These are phyloP conservation scores for Hyparrhenia diplandra DNA, from an alignment of 176 grass and related monocot species.

Conservation along the genomic window DNA sequence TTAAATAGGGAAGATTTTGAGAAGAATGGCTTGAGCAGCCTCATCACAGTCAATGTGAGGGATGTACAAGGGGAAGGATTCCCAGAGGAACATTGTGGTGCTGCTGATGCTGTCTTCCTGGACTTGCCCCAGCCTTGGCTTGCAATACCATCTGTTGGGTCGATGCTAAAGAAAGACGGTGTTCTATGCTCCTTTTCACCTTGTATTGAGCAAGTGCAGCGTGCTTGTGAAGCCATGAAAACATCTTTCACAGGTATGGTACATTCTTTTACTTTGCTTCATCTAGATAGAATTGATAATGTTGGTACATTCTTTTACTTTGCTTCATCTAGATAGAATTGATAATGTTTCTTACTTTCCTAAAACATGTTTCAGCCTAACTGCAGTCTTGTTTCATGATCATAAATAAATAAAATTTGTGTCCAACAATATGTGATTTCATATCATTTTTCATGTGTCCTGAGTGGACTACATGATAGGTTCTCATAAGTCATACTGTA, in stretches of 20 bases:
- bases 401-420: not conserved
- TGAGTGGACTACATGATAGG: not conserved
- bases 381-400: not conserved
- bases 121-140: slow-evolving; percentile 97
- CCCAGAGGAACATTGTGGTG: slow-evolving; percentile 54
- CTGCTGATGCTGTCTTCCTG: slow-evolving; percentile 70
- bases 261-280: not conserved
- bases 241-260: slow-evolving; percentile 72
- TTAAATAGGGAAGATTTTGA: slow-evolving; percentile 74
- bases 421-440: not conserved
- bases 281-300: not conserved
- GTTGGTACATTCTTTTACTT: not conserved
- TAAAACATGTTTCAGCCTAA: not conserved
- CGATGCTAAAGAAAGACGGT: slow-evolving; percentile 64
- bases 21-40: slow-evolving; percentile 67
- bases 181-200: slow-evolving; percentile 95
- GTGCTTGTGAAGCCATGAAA: slow-evolving; percentile 55
- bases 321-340: too few species aligned
- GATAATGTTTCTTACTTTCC: not conserved
- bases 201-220: slow-evolving; percentile 96
- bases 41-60: slow-evolving; percentile 66
- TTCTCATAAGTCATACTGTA: not conserved
- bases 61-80: slow-evolving; percentile 90
- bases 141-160: slow-evolving; percentile 55
- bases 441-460: not conserved